Evolutionary conservation across 2,329 filamentous ascomycete species (phyloP).

Genomic region (Clonostachys rosea): DNA sequence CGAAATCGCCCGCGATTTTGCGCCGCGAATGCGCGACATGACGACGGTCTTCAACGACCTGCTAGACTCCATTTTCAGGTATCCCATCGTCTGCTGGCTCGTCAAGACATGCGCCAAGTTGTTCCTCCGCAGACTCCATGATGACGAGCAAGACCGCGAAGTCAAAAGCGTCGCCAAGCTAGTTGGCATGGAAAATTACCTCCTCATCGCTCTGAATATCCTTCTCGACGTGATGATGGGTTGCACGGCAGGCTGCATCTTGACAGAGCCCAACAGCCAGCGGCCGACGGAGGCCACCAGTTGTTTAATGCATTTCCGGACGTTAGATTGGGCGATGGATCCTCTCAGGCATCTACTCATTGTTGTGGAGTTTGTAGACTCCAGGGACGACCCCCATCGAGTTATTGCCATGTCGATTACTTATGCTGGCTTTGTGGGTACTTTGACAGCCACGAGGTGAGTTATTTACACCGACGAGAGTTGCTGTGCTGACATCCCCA

Average conservation of each 20-base stretch:
- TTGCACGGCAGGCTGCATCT: constrained; percentile 50
- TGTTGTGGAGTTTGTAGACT: not conserved
- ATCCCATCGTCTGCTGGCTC: constrained; percentile 2
- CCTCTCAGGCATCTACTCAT: not conserved
- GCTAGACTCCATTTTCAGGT: not conserved
- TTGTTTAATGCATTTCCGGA: constrained; percentile 41
- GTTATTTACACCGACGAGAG: constrained; percentile 3
- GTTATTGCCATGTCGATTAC: constrained; percentile 41
- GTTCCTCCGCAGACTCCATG: constrained; percentile 42
- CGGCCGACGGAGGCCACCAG: not conserved
- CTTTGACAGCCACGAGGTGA: constrained; percentile 41
- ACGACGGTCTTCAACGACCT: not conserved
- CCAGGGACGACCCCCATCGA: constrained; percentile 25
- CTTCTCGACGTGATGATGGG: constrained; percentile 58
- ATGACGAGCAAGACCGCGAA: constrained; percentile 51
- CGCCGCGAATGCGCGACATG: not conserved
- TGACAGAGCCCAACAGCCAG: too few species aligned
- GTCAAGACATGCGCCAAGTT: constrained; percentile 32
- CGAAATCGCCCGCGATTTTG: not conserved
- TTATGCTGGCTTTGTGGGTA: constrained; percentile 46
- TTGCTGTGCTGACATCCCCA: too few species aligned
- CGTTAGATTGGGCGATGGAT: not conserved
- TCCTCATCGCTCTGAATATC: constrained; percentile 54
- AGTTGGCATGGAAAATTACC: constrained; percentile 46
- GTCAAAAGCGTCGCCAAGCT: constrained; percentile 45